Base-by-base conservation (phyloP, 306 rosid species). In the Oxytropis ochrocephala region DNA sequence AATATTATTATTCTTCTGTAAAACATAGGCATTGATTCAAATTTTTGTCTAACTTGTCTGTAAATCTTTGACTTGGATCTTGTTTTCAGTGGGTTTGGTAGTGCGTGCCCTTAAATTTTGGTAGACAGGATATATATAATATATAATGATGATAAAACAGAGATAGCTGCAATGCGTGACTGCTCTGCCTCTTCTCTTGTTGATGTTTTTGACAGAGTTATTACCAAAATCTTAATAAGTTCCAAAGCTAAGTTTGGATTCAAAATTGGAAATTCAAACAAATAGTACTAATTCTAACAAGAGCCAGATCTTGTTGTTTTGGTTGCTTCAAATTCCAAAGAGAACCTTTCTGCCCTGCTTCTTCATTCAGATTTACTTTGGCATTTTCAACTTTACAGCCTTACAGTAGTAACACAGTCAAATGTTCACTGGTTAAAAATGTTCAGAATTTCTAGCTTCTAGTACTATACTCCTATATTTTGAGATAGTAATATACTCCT, bases 271-370 rank as follows among this genome's bases (percentile, higher is more conserved):
- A 72, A 68, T 47, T 76, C 66, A 21, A 73, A 49, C 42, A 57
- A 70, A 76, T 30, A 73, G 35, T 63, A 65, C 36, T 65, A 24
- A 47, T 56, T 27, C 68, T 5, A 63, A 19, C 51, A 46, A 54
- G 11, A 27, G 36, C 60, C 68, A 66, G 82, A 19, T 69, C 38
- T 64, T 12, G n/a, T 59, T 56, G 12, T 65, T 75, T 58, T 65
- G 35, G 58, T 35, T 36, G 85, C 81, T 74, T 69, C 86, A 85
- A 82, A 80, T 80, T 80, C 87, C 87, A 70, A 78, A 78, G 83
- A 80, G 65, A 82, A 64, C 80, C 79, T 29, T 39, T 69, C 64
- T 47, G 66, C 17, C 12, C 56, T 47, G 66, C n/a, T n/a, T 50
- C 11, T 52, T 64, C 58, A 64, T 14, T 35, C 47, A n/a, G 18